Conservation (phyloP, 768 basidiomycete species). For the Auricularia cornea region DNA sequence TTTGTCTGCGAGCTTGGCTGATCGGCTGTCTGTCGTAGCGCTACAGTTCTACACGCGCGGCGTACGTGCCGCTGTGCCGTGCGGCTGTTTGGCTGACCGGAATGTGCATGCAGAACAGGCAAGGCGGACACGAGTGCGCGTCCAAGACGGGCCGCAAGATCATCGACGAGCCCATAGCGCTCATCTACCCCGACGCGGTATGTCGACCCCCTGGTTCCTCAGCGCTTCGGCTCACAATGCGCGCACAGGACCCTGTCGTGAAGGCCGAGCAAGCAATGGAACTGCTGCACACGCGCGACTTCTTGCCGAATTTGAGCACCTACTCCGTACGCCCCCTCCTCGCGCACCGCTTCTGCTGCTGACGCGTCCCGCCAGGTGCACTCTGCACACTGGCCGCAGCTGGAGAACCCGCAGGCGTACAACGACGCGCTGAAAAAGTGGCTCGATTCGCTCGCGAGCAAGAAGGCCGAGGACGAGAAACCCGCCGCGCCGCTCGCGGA, state of each 20-base stretch:
- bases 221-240: too few relatives aligned
- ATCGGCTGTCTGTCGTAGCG: conserved; percentile 29
- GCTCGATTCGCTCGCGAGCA: conserved; percentile 25
- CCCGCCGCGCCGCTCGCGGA: neutral
- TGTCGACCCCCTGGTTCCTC: neutral
- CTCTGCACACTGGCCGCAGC: conserved; percentile 60
- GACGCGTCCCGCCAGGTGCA: conserved; percentile 32
- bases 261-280: conserved; percentile 26
- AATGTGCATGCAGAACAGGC: neutral
- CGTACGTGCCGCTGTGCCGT: neutral
- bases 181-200: neutral
- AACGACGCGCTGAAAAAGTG: conserved; percentile 46
- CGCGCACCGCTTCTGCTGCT: neutral
- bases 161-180: neutral
- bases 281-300: conserved; percentile 19
- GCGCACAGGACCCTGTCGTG: conserved; percentile 36
- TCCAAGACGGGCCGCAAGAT: neutral
- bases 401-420: conserved; percentile 47
- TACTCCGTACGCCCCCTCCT: neutral
- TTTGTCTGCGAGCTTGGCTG: neutral
- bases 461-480: neutral
- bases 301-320: conserved; percentile 26
- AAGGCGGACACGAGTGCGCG: conserved; percentile 27
- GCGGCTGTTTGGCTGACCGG: too few relatives aligned
- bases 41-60: conserved; percentile 54